Conservation (phyloP, 345 rosid genomes). For the Gossypium turneri region DNA sequence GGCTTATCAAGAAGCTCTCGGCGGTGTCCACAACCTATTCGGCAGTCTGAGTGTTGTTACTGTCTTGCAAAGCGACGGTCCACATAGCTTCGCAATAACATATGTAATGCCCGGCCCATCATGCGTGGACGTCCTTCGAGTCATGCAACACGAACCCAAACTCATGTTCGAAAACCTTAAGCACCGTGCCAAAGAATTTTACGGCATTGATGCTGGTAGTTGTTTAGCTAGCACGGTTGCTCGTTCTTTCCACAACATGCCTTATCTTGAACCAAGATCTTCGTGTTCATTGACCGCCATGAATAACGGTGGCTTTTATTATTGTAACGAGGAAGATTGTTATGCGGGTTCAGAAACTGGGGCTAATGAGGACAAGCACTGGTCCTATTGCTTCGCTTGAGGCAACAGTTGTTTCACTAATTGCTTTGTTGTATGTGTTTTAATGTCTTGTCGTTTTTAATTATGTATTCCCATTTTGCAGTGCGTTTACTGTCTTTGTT, state of each 20-base stretch:
- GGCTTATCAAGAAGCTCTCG: constrained; percentile 97
- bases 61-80: constrained; percentile 87
- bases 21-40: constrained; percentile 90
- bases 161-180: constrained; percentile 88
- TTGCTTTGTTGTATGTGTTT: neutral
- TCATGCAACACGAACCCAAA: constrained; percentile 93
- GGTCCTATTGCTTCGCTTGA: constrained; percentile 69
- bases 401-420: neutral
- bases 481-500: no score
- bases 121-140: constrained; percentile 82
- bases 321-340: constrained; percentile 47
- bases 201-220: constrained; percentile 22
- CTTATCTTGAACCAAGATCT: constrained; percentile 52
- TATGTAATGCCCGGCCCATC: constrained; percentile 75
- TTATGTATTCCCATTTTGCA: no score
- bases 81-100: constrained; percentile 85
- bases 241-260: constrained; percentile 75
- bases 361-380: constrained; percentile 53
- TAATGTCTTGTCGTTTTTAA: constrained; percentile 17
- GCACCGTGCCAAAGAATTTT: constrained; percentile 70
- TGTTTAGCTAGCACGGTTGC: constrained; percentile 53
- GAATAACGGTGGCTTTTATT: constrained; percentile 53
- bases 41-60: constrained; percentile 90
- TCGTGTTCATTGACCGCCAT: constrained; percentile 63
- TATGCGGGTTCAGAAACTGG: constrained; percentile 13